phyloP scores from a whole-genome alignment of 148 eudicot species.

The Vaccinium darrowii region DNA sequence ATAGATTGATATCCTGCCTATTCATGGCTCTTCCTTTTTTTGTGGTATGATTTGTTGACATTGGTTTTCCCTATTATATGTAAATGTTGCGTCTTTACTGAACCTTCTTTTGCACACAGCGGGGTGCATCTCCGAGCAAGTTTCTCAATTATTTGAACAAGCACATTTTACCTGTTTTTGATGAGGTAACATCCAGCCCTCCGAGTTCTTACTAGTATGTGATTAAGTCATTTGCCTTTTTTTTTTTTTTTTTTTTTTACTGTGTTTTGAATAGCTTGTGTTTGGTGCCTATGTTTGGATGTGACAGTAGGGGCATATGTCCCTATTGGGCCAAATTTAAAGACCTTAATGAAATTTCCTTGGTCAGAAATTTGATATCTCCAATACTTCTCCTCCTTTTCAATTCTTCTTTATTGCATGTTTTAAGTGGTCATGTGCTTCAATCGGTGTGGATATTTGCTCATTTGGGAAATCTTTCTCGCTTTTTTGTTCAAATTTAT shows the following conservation, averaged over 20 bases:
- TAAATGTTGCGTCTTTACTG: conserved; percentile 8
- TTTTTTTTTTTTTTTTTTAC: not conserved
- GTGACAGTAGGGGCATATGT: not conserved
- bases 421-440: not conserved
- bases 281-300: not conserved
- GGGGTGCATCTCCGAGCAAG: conserved; percentile 90
- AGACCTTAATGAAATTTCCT: not conserved
- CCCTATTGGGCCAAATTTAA: not conserved
- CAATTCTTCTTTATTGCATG: conserved; percentile 5
- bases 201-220: not conserved
- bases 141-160: conserved; percentile 77
- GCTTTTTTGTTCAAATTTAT: not conserved
- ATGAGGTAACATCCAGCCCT: conserved; percentile 51
- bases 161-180: conserved; percentile 80
- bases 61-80: not conserved
- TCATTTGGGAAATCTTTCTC: not conserved
- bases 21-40: conserved; percentile 87
- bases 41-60: conserved; percentile 38
- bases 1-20: conserved; percentile 66
- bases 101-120: conserved; percentile 37
- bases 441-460: not conserved
- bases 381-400: not conserved
- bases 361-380: not conserved
- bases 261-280: not conserved
- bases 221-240: not conserved